A percentile compares a stretch with the other conserved stretches of the same genome.
phyloP scores from a whole-genome alignment of 2,329 filamentous ascomycete species.

The Verticillium dahliae region DNA sequence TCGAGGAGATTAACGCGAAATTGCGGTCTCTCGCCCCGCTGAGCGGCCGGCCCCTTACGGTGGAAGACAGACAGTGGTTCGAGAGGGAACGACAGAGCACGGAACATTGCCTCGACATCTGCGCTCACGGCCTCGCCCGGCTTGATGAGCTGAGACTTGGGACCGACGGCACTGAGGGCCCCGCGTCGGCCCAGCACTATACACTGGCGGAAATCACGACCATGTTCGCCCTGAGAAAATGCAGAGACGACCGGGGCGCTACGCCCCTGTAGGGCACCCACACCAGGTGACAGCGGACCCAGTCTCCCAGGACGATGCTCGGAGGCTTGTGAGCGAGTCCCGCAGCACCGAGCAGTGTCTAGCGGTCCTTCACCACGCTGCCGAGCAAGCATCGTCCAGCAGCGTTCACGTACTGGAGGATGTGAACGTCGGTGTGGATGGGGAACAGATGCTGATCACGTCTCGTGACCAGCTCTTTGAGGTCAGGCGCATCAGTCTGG shows the following conservation, averaged over 20 bases:
- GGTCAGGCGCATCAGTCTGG: neutral
- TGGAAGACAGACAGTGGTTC: neutral
- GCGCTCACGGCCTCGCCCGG: slow-evolving; percentile 14
- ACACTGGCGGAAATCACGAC: neutral
- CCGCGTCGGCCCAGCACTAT: neutral
- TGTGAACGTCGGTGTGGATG: neutral
- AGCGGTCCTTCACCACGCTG: neutral
- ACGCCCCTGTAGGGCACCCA: too few species aligned
- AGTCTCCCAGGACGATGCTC: neutral
- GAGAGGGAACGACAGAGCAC: slow-evolving; percentile 15
- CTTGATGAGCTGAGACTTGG: slow-evolving; percentile 5
- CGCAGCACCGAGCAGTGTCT: neutral
- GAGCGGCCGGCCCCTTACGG: too few species aligned
- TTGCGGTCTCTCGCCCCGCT: neutral
- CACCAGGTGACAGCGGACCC: neutral
- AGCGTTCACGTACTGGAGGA: neutral
- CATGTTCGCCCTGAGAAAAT: neutral
- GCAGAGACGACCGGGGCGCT: neutral
- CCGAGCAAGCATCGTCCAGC: neutral
- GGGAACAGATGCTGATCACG: neutral
- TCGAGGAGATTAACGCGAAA: slow-evolving; percentile 1
- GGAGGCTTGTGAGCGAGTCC: neutral
- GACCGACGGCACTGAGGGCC: neutral
- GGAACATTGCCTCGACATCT: slow-evolving; percentile 14
- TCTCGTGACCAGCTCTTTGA: neutral